Base-by-base conservation (phyloP, 805 yeast genomes). In the Dipodascus geniculatus region DNA sequence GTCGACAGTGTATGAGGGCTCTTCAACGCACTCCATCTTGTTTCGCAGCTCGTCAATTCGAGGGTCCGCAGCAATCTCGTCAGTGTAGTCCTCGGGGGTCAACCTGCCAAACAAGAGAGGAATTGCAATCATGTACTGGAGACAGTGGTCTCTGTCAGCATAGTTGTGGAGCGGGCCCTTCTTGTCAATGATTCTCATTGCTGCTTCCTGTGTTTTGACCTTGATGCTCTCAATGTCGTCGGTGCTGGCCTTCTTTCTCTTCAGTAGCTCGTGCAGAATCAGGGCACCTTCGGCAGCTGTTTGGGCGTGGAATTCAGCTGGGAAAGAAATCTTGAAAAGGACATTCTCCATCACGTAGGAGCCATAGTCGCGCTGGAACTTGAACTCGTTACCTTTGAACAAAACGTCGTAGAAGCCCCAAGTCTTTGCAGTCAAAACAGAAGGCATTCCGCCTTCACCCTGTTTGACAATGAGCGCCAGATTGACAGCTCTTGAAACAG, bases 301-400 rank as follows among this genome's bases (percentile, higher is more conserved):
- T 65, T 79, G 84, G 9, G 83, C 82, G 62, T 79, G 84, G 65
- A 79, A 80, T 63, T 79, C 84, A 38, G 84, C 84, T 14, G 83
- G 83, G 71, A 74, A 79, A 0, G 82, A 78, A 59, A 80, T 79
- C 67, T 79, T 79, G 68, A 79, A 80, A 49, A 79, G 64, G 22
- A 79, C 78, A 60, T 79, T 79, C 65, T 79, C 83, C 84, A 79
- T 80, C 11, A 79, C 83, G 61, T 79, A 79, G 2, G 79, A 74
- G 42, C 78, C 81, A 58, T 71, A 78, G 20, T 68, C 69, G 57
- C 81, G 71, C 65, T 79, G 82, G 67, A 80, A 78, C 62, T 70
- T 64, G 67, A 79, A 78, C 47, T 71, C 72, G 53, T 77, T 61
- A 33, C 81, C 80, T 59, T 68, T 72, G 69, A 78, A 78, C 53